Evolutionary conservation across 768 basidiomycete genomes (phyloP), one percentile per base, ranked within the genome.

Genomic region (Boletus huronensis): DNA sequence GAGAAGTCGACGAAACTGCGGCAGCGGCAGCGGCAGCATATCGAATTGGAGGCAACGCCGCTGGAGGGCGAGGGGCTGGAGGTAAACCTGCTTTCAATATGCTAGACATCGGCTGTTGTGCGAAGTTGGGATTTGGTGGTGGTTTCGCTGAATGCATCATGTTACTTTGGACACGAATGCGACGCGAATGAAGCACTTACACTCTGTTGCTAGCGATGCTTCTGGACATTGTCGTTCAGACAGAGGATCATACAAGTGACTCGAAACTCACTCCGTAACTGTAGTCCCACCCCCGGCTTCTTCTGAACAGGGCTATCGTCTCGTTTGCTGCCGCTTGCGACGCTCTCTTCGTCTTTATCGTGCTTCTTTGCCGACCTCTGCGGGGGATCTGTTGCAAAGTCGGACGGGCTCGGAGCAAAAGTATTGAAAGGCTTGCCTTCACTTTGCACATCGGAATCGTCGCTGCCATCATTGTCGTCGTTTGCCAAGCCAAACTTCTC

Each of bases 11-110:
- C 34, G 69, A 70, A 7, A 70, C 70, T 0, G 63, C 70, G 0
- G 70, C 69, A 0, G 93, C 94, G 3, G 93, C 95, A 0, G 93
- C 93, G n/a, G 92, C 83, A 31, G 96, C 88, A 68, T 97, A 97
- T 47, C 89, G 80, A 66, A 95, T 90, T 13, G 93, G 88, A 41
- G 92, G 88, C 53, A 91, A 70, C 21, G 79, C 69, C 31, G 77
- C 77, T 60, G 81, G 68, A 31, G 66, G 79, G 50, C 78, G 82
- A 55, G 77, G 79, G 51, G 81, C 76, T 59, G 82, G 69, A 21
- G 80, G 81, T n/a, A 90, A 70, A 21, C 84, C 82, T 32, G 82
- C 81, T 71, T 93, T 93, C 60, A 94, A 73, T 60, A 93, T 88
- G 54, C 78, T 79, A 29, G 82, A 72, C 80, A 83, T 84, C 1